Evolutionary conservation across 208 protist species (phyloP).

Genomic region (Trypanosoma rangeli): DNA sequence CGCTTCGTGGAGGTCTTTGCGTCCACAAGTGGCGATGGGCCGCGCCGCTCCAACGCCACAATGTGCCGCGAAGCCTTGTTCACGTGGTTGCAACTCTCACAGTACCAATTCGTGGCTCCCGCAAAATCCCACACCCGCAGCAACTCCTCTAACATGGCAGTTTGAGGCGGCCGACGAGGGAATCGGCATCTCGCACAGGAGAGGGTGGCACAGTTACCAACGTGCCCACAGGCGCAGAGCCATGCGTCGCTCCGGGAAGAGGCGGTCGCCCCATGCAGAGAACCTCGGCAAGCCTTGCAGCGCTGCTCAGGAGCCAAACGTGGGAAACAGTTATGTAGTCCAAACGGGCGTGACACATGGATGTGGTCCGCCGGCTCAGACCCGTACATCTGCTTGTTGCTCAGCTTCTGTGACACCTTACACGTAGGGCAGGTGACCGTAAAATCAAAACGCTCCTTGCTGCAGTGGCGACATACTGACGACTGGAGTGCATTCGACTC

Average conservation of each 20-base stretch:
- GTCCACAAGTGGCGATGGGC: background rate
- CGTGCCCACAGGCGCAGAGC: slow-evolving; percentile 69
- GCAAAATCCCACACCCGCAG: slow-evolving; percentile 60
- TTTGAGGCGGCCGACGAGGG: slow-evolving; percentile 36
- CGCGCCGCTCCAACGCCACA: slow-evolving; percentile 26
- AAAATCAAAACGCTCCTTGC: slow-evolving; percentile 50
- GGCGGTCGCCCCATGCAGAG: slow-evolving; percentile 55
- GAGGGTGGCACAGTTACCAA: slow-evolving; percentile 30
- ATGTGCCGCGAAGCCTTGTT: slow-evolving; percentile 60
- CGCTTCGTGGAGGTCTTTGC: background rate
- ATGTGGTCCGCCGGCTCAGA: slow-evolving; percentile 20
- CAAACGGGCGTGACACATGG: slow-evolving; percentile 34
- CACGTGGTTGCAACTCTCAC: slow-evolving; percentile 60
- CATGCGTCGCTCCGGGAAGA: slow-evolving; percentile 33
- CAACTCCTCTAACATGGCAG: slow-evolving; percentile 26
- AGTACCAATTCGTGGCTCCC: slow-evolving; percentile 67
- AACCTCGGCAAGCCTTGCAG: slow-evolving; percentile 40
- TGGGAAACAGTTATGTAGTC: slow-evolving; percentile 48
- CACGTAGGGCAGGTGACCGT: slow-evolving; percentile 49
- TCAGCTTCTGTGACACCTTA: slow-evolving; percentile 23
- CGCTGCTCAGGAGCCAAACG: slow-evolving; percentile 31
- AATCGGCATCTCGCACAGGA: slow-evolving; percentile 68
- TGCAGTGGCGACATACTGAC: slow-evolving; percentile 50
- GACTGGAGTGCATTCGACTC: slow-evolving; percentile 73
- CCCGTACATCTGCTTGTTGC: slow-evolving; percentile 54